phyloP scores from a whole-genome alignment of 192 early-diverging fungal species.

The Coemansia sp. region DNA sequence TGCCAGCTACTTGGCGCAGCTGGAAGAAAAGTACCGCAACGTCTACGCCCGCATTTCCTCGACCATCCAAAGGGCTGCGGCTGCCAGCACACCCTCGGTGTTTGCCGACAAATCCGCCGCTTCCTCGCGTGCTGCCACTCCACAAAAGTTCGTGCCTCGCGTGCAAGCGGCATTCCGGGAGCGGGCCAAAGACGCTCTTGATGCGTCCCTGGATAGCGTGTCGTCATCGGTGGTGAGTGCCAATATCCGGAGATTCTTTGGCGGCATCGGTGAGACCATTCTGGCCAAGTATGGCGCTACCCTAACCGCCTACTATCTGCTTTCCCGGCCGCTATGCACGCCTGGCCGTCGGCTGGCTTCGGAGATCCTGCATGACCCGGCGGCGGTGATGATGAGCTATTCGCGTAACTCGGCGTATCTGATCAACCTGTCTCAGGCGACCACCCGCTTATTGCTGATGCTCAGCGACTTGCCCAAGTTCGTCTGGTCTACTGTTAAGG shows the following conservation, averaged over 20 bases:
- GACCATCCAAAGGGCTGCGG: constrained; percentile 37
- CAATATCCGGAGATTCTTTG: constrained; percentile 48
- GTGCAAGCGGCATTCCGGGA: constrained; percentile 39
- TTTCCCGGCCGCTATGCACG: constrained; percentile 80
- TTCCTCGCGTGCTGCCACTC: constrained; percentile 15
- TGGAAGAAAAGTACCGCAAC: constrained; percentile 42
- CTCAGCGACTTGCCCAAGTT: constrained; percentile 92
- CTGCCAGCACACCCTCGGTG: constrained; percentile 35
- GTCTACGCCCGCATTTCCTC: constrained; percentile 43
- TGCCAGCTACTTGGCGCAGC: constrained; percentile 32
- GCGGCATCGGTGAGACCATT: constrained; percentile 65
- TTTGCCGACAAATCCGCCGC: constrained; percentile 13
- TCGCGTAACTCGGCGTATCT: constrained; percentile 73
- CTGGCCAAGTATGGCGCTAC: constrained; percentile 95
- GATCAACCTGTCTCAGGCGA: constrained; percentile 74
- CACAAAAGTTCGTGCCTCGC: constrained; percentile 30
- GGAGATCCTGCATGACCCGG: constrained; percentile 43
- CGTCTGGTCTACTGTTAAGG: constrained; percentile 81
- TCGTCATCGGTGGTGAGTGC: constrained; percentile 31
- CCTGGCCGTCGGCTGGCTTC: constrained; percentile 30
- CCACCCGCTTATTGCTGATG: constrained; percentile 79
- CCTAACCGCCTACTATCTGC: constrained; percentile 71
- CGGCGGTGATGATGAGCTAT: constrained; percentile 62
- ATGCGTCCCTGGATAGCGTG: constrained; percentile 27
- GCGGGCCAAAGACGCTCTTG: constrained; percentile 31